These are phyloP conservation scores for Xylaria sp. DNA, from an alignment of 495 filamentous ascomycete genomes.

Conservation along the genomic window DNA sequence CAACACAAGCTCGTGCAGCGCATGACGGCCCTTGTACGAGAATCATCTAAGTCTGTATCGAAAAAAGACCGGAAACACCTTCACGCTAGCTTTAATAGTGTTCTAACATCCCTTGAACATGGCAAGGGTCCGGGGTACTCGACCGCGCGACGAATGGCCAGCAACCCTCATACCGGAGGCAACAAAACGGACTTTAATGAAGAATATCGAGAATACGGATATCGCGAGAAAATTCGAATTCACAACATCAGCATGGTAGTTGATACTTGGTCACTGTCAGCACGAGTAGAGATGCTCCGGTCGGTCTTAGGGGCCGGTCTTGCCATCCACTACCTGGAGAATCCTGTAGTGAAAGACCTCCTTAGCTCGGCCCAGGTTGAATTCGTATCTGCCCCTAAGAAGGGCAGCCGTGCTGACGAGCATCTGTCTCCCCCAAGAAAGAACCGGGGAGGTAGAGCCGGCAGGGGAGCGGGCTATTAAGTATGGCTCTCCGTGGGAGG, in stretches of 20 bases:
- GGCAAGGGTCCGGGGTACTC: conserved; percentile 57
- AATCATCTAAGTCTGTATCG: conserved; percentile 74
- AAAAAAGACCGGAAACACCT: conserved; percentile 81
- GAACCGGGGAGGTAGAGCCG: conserved; percentile 19
- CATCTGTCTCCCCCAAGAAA: conserved; percentile 24
- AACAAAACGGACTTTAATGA: conserved; percentile 73
- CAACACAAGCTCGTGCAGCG: conserved; percentile 67
- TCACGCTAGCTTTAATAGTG: conserved; percentile 79
- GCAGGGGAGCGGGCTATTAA: conserved; percentile 10
- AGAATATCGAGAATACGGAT: conserved; percentile 78
- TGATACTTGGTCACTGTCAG: conserved; percentile 90
- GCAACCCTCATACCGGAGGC: conserved; percentile 51
- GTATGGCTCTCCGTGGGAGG: background rate
- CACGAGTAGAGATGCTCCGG: conserved; percentile 76
- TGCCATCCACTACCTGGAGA: conserved; percentile 78
- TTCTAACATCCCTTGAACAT: conserved; percentile 83
- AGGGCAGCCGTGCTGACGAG: conserved; percentile 26
- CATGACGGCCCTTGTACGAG: conserved; percentile 57
- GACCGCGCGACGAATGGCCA: conserved; percentile 46
- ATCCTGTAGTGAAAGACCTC: conserved; percentile 78
- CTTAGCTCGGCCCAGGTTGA: conserved; percentile 53
- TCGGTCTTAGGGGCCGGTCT: conserved; percentile 83
- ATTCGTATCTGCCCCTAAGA: conserved; percentile 33
- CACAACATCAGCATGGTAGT: conserved; percentile 78
- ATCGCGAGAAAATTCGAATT: conserved; percentile 77